Evolutionary conservation across 2,329 filamentous ascomycete species (phyloP).

Genomic region (Cytospora leucostoma): DNA sequence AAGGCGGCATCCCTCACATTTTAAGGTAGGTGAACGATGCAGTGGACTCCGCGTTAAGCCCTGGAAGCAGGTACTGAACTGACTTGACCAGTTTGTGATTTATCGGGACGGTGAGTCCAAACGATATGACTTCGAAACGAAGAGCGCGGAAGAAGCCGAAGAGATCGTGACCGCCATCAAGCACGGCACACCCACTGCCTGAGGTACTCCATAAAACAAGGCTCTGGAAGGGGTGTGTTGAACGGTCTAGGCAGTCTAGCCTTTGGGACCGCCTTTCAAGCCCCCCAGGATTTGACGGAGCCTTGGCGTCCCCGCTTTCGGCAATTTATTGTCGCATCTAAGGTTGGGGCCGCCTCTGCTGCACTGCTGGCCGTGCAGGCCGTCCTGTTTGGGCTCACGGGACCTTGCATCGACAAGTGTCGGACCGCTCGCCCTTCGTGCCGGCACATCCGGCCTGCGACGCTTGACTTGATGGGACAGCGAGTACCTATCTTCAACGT

Average conservation of each 20-base stretch:
- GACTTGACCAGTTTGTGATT: conserved; percentile 58
- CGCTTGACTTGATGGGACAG: neutral
- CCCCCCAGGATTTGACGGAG: neutral
- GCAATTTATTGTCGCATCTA: conserved; percentile 1
- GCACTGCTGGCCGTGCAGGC: neutral
- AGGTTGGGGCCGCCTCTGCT: neutral
- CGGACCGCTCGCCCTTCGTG: neutral
- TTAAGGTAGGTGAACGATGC: conserved; percentile 59
- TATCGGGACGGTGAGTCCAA: conserved; percentile 77
- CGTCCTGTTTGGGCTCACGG: neutral
- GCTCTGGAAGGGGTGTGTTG: neutral
- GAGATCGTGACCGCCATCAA: conserved; percentile 79
- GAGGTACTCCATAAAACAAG: conserved; percentile 37
- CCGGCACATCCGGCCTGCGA: neutral
- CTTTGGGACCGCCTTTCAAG: neutral
- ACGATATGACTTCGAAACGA: conserved; percentile 83
- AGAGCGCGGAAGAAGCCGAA: conserved; percentile 68
- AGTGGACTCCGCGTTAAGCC: neutral
- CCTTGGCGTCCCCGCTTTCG: conserved; percentile 15
- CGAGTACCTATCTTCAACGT: neutral
- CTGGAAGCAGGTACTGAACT: conserved; percentile 2
- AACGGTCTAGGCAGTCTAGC: conserved; percentile 27
- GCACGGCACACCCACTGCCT: conserved; percentile 68
- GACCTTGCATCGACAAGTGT: neutral
- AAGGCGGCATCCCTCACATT: conserved; percentile 76